Percentiles rank a stretch among this genome's conserved stretches.
phyloP scores from a whole-genome alignment of 2,329 filamentous ascomycete species.

The Mycogone perniciosa region DNA sequence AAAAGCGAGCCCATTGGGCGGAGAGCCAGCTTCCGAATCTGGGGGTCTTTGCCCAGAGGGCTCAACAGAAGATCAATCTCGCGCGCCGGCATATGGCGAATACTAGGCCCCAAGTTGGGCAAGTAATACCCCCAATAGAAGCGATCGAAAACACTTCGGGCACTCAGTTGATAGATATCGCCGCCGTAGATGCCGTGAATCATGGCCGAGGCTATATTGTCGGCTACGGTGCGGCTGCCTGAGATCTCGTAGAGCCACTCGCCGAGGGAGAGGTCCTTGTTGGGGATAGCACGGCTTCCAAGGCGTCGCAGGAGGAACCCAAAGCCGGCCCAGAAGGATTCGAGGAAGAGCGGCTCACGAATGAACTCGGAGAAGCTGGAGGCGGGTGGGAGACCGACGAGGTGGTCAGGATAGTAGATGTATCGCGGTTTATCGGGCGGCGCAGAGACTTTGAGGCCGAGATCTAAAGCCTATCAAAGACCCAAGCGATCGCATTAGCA shows the following conservation, averaged over 20 bases:
- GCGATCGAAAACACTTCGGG: constrained; percentile 46
- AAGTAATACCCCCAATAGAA: constrained; percentile 27
- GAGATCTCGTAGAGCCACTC: constrained; percentile 30
- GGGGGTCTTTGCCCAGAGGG: constrained; percentile 22
- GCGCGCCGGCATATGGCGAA: constrained; percentile 34
- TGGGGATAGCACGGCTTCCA: constrained; percentile 16
- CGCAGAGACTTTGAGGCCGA: constrained; percentile 41
- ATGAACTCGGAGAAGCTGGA: constrained; percentile 21
- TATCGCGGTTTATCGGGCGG: constrained; percentile 52
- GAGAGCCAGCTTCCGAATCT: constrained; percentile 27
- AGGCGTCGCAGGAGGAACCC: constrained; percentile 21
- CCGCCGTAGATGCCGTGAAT: constrained; percentile 91
- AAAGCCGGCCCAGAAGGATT: constrained; percentile 23
- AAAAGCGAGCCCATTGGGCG: constrained; percentile 26
- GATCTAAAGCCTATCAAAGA: constrained; percentile 25
- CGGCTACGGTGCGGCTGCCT: constrained; percentile 39
- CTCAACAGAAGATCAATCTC: constrained; percentile 25
- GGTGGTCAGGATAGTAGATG: constrained; percentile 81
- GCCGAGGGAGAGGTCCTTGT: constrained; percentile 29
- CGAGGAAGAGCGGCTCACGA: constrained; percentile 28
- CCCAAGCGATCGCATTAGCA: neutral
- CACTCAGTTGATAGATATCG: constrained; percentile 74
- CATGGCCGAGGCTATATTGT: constrained; percentile 70
- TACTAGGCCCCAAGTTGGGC: constrained; percentile 26
- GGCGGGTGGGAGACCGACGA: constrained; percentile 29